Percentiles rank a stretch among this genome's conserved stretches.
Evolutionary conservation across 2,329 filamentous ascomycete genomes (phyloP).

Genomic region (Myrmaecium sp.): DNA sequence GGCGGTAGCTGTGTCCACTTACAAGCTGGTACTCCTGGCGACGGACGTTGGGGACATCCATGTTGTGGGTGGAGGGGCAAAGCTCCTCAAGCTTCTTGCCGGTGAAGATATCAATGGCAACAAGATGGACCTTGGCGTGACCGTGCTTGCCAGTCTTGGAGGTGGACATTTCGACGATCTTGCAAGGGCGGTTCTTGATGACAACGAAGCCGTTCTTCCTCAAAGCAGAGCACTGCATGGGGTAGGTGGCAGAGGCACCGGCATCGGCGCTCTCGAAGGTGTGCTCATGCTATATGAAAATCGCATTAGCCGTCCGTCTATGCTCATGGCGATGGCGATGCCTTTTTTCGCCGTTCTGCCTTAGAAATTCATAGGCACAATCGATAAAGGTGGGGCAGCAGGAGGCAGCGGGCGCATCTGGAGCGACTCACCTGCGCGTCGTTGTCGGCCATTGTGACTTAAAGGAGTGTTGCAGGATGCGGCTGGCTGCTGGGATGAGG

Average conservation of each 20-base stretch:
- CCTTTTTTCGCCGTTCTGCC: no score
- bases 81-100: slow-evolving; percentile 99
- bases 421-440: slow-evolving; percentile 42
- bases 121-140: slow-evolving; percentile 99
- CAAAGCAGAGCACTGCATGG: slow-evolving; percentile 99
- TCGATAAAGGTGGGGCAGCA: slow-evolving; percentile 21
- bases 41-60: slow-evolving; percentile 89
- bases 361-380: slow-evolving; percentile 8
- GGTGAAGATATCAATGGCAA: slow-evolving; percentile 98
- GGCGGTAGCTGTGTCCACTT: slow-evolving; percentile 30
- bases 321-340: slow-evolving; percentile 3
- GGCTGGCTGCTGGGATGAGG: slow-evolving; percentile 16
- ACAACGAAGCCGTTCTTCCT: slow-evolving; percentile 98
- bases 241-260: slow-evolving; percentile 84
- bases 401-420: slow-evolving; percentile 7
- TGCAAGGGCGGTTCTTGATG: slow-evolving; percentile 98
- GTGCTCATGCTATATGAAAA: slow-evolving; percentile 34
- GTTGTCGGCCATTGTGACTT: slow-evolving; percentile 44
- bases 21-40: slow-evolving; percentile 90
- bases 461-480: slow-evolving; percentile 17
- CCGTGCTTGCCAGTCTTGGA: slow-evolving; percentile 99
- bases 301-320: slow-evolving; percentile 7
- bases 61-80: slow-evolving; percentile 91
- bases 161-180: slow-evolving; percentile 99
- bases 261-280: slow-evolving; percentile 90